Base-by-base conservation (phyloP, 768 basidiomycete species). In the Tulasnella sp. region DNA sequence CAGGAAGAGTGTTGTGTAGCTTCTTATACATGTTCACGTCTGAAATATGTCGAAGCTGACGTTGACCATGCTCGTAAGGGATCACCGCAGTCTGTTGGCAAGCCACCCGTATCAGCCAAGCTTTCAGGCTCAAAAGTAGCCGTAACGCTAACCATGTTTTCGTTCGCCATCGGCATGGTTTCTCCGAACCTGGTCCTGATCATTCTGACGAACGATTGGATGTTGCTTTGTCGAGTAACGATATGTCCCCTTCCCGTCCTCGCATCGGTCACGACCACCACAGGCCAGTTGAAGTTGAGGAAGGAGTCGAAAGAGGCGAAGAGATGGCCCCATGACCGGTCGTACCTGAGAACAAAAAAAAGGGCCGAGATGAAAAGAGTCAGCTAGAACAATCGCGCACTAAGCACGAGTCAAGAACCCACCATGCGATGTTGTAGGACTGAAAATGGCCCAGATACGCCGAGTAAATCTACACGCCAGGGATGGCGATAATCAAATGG, bases 101-200 rank as follows among this genome's bases (percentile, higher is more conserved):
- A 54, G 29, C 67, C 17, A 22, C 67, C 31, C 22, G 17, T 15
- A 12, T 52, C 25, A 37, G 40, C 22, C n/a, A 75, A 34, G 58
- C 9, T n/a, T 52, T 39, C 45, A 3, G 3, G 38, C 31, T 54
- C 36, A 15, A 12, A 29, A 8, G 40, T 25, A 52, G 34, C 14
- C 14, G 71, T 9, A 36, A 19, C 22, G 79, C 86, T 85, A 49
- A 93, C 86, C 76, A 93, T 88, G 78, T 93, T 92, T 71, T 92
- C 90, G 1, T 90, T 88, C 76, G 69, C 67, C 29, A 88, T 85
- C 15, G 91, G 90, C 25, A 94, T 84, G 0, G 87, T 89, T 82
- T 93, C 93, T 71, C 92, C 91, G 79, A 90, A 93, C 81, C 92
- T 87, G 2, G 91, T 92, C 83, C 92, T 92, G 80, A 94, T 89